phyloP scores from a whole-genome alignment of 2,329 filamentous ascomycete species.

The Fusarium papillatum region DNA sequence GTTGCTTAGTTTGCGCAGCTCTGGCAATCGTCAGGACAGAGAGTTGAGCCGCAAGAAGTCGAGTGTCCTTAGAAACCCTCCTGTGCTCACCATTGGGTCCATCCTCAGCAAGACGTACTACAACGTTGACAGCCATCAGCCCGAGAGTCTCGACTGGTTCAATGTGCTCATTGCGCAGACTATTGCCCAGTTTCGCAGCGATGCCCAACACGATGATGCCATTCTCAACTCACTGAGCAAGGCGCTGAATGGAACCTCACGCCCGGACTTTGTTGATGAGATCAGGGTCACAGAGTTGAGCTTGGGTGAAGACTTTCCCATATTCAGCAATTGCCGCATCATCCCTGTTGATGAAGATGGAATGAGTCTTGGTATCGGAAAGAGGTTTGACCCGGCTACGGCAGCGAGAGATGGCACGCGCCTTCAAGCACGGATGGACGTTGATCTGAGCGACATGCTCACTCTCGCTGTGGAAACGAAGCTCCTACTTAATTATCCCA shows the following conservation, averaged over 20 bases:
- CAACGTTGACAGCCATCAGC: conserved; percentile 94
- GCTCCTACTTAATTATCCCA: conserved; percentile 93
- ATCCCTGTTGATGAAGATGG: conserved; percentile 91
- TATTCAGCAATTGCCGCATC: conserved; percentile 97
- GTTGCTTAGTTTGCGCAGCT: conserved; percentile 72
- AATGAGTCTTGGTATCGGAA: conserved; percentile 64
- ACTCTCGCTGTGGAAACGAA: conserved; percentile 96
- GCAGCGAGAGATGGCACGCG: conserved; percentile 76
- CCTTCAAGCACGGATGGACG: conserved; percentile 95
- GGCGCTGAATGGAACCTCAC: conserved; percentile 86
- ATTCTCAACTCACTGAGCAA: conserved; percentile 89
- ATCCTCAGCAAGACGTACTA: conserved; percentile 99
- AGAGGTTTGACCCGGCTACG: conserved; percentile 64
- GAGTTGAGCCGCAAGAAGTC: conserved; percentile 75
- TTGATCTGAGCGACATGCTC: conserved; percentile 95
- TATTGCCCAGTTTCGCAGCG: conserved; percentile 93
- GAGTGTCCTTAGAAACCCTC: conserved; percentile 79
- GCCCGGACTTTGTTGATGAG: conserved; percentile 93
- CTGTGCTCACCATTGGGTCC: conserved; percentile 88
- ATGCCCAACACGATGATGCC: conserved; percentile 91
- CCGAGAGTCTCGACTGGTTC: conserved; percentile 98
- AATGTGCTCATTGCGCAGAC: conserved; percentile 97
- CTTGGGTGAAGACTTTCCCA: conserved; percentile 96
- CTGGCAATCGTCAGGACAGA: conserved; percentile 56
- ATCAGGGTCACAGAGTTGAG: conserved; percentile 95